Conservation (phyloP, 2,329 filamentous ascomycete species). For the Dactylellina parvicollis region DNA sequence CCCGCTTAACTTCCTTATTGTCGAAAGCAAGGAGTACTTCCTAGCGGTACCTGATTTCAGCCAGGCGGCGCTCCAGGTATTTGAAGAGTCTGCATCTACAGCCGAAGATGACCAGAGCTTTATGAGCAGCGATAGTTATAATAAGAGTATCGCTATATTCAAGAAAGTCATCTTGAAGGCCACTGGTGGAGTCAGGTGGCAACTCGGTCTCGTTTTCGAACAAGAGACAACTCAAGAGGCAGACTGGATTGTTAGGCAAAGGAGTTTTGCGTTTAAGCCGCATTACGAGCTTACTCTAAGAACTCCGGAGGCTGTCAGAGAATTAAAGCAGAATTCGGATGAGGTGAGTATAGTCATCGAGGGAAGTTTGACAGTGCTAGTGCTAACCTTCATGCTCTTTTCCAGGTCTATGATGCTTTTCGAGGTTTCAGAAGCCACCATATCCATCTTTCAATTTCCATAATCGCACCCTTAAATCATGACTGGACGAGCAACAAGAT, state of each 20-base stretch:
- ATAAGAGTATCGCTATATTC: constrained; percentile 80
- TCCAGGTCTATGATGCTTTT: constrained; percentile 83
- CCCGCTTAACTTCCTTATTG: constrained; percentile 91
- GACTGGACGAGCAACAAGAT: constrained; percentile 83
- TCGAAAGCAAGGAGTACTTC: constrained; percentile 94
- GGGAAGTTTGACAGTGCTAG: not conserved
- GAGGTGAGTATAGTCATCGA: constrained; percentile 8
- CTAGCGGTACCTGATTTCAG: constrained; percentile 94
- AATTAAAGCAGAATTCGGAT: constrained; percentile 24
- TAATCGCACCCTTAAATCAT: constrained; percentile 84
- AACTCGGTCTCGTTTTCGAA: constrained; percentile 91
- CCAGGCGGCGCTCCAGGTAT: constrained; percentile 78
- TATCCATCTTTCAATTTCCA: constrained; percentile 92
- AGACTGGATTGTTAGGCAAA: constrained; percentile 63
- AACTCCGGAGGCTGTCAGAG: constrained; percentile 69
- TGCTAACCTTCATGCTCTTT: not conserved
- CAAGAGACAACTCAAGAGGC: constrained; percentile 73
- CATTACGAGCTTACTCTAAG: constrained; percentile 92
- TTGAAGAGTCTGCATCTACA: constrained; percentile 61
- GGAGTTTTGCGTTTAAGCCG: constrained; percentile 87
- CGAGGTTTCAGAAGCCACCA: constrained; percentile 95
- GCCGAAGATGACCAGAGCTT: constrained; percentile 70
- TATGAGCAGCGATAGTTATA: constrained; percentile 70
- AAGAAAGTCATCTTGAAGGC: constrained; percentile 99
- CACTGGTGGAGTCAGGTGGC: constrained; percentile 93